Conservation (phyloP, 2,329 filamentous ascomycete species). For the Thelonectria olida region DNA sequence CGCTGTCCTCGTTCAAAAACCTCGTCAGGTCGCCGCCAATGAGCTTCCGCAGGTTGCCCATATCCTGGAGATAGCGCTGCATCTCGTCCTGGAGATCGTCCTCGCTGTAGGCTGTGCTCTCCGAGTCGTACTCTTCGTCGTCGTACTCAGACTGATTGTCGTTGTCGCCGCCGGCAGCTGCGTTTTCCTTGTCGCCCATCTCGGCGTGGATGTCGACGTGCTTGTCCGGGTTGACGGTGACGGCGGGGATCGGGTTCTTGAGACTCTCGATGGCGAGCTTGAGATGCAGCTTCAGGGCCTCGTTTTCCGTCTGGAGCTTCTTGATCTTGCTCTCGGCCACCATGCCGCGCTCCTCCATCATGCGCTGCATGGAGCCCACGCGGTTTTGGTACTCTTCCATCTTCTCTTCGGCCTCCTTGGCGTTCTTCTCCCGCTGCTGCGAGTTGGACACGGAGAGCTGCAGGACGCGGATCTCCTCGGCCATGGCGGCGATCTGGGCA, state of each 20-base stretch:
- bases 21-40: slow-evolving; percentile 82
- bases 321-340: slow-evolving; percentile 95
- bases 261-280: slow-evolving; percentile 86
- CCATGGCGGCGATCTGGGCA: slow-evolving; percentile 93
- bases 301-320: slow-evolving; percentile 88
- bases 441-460: slow-evolving; percentile 79
- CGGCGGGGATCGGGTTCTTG: slow-evolving; percentile 86
- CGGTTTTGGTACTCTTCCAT: slow-evolving; percentile 95
- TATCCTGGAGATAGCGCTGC: slow-evolving; percentile 84
- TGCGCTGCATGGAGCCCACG: slow-evolving; percentile 87
- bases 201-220: slow-evolving; percentile 36
- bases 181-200: slow-evolving; percentile 48
- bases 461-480: slow-evolving; percentile 87
- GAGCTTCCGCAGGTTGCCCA: slow-evolving; percentile 69
- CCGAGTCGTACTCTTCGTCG: slow-evolving; percentile 62
- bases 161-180: not conserved
- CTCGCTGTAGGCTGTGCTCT: slow-evolving; percentile 57
- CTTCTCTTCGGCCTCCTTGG: slow-evolving; percentile 79
- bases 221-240: slow-evolving; percentile 49
- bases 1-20: slow-evolving; percentile 69
- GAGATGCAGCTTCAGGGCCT: slow-evolving; percentile 86
- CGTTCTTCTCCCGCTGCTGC: slow-evolving; percentile 77
- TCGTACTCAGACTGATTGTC: slow-evolving; percentile 70
- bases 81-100: slow-evolving; percentile 84
- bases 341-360: slow-evolving; percentile 94